Evolutionary conservation across 2,329 filamentous ascomycete species (phyloP).

Genomic region (Exophiala bonariae): DNA sequence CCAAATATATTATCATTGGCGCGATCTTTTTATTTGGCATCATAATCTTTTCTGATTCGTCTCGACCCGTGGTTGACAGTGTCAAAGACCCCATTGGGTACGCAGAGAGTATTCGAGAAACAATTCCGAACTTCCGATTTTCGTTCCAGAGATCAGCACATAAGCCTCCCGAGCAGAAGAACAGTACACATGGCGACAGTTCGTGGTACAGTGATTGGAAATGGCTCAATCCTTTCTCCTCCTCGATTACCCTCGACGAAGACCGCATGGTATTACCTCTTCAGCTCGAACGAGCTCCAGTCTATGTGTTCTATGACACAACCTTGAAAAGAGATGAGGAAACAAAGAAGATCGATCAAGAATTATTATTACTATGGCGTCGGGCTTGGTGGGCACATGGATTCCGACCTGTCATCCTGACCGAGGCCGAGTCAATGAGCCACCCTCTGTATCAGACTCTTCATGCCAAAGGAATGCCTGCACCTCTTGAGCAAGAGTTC

Average conservation of each 20-base stretch:
- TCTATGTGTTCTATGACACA: constrained; percentile 90
- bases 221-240: constrained; percentile 89
- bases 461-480: constrained; percentile 62
- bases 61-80: constrained; percentile 33
- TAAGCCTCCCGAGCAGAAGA: constrained; percentile 70
- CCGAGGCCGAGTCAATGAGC: constrained; percentile 75
- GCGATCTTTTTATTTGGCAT: constrained; percentile 45
- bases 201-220: constrained; percentile 88
- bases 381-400: constrained; percentile 95
- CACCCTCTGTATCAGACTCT: constrained; percentile 77
- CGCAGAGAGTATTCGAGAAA: constrained; percentile 30
- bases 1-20: constrained; percentile 41
- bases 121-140: constrained; percentile 48
- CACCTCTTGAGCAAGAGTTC: constrained; percentile 66
- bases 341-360: constrained; percentile 70
- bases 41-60: constrained; percentile 46
- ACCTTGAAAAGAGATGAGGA: constrained; percentile 62
- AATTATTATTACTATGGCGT: constrained; percentile 81
- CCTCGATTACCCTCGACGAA: constrained; percentile 74
- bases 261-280: constrained; percentile 81
- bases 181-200: constrained; percentile 75
- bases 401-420: constrained; percentile 80
- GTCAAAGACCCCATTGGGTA: constrained; percentile 25
- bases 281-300: constrained; percentile 64
- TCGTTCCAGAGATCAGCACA: constrained; percentile 71